Evolutionary conservation across 202 grass and related monocot genomes (phyloP).

Genomic region (Bolboschoenoplectus hybrid): DNA sequence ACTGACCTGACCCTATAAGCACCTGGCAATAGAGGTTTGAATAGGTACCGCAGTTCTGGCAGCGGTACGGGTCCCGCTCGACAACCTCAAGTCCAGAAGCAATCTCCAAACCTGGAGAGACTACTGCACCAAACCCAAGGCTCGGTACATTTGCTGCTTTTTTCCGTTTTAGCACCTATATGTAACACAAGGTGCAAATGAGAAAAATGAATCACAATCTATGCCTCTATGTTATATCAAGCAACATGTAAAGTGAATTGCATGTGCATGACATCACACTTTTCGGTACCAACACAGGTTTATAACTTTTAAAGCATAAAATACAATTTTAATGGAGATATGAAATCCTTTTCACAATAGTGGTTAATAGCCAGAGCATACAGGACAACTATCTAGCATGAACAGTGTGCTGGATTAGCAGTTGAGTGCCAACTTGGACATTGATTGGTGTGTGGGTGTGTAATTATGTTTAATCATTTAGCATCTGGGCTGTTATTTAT

Average conservation of each 20-base stretch:
- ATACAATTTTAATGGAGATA: not conserved
- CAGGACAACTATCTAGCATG: not conserved
- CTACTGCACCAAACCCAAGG: slow-evolving; percentile 86
- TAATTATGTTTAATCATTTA: not conserved
- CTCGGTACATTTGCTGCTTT: slow-evolving; percentile 82
- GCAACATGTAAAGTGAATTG: not conserved
- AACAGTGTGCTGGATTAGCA: not conserved
- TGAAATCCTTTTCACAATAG: not conserved
- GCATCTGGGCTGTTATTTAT: slow-evolving; percentile 6
- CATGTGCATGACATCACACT: not conserved
- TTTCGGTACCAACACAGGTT: not conserved
- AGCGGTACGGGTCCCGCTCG: slow-evolving; percentile 65
- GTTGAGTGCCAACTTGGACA: not conserved
- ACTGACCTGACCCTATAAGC: slow-evolving; percentile 66
- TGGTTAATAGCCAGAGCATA: not conserved
- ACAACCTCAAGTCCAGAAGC: slow-evolving; percentile 64
- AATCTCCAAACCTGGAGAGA: slow-evolving; percentile 76
- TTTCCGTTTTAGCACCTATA: slow-evolving; percentile 83
- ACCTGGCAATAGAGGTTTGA: slow-evolving; percentile 83
- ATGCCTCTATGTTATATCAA: not conserved
- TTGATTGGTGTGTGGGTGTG: not conserved
- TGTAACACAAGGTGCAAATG: slow-evolving; percentile 21
- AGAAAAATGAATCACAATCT: slow-evolving; percentile 1
- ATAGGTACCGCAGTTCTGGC: slow-evolving; percentile 80
- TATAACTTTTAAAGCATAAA: not conserved